Base-by-base conservation (phyloP, 2,329 filamentous ascomycete genomes). In the Aspergillus tamarii region DNA sequence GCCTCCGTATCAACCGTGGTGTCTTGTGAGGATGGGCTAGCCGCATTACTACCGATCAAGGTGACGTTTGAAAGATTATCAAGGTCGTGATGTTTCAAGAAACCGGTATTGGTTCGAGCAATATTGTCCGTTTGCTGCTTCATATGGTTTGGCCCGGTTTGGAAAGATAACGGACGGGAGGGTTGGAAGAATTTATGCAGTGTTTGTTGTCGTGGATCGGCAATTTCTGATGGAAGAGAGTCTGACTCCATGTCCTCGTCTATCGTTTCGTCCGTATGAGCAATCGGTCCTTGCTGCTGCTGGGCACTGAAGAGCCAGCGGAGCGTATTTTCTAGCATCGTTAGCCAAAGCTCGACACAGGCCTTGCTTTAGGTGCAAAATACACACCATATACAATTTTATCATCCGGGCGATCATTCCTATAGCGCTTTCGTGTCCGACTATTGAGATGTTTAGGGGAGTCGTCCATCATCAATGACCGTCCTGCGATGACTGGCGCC, bases 361-460 rank as follows among this genome's bases (percentile, higher is more conserved):
- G 14, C 11, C 32, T 56, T n/a, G 16, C 36, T 34, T 8, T 26
- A 46, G 10, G 30, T 21, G n/a, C 23, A 48, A 14, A 14, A 32
- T 23, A 59, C 79, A 68, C 76, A 88, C 86, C 82, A 72, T 87
- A 84, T 61, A 89, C 81, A 19, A 79, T 74, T 60, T 82, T 77
- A 60, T 87, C 85, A 60, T 86, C 82, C 0, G 87, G 87, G 52
- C 87, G 80, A 69, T 85, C 83, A 72, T 88, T 83, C 63, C 86
- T 81, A 67, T 85, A 82, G 39, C 87, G 77, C 74, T 89, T 89
- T 64, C 84, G 80, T 61, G 87, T 89, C 21, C 87, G 83, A 65
- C 82, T 83, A 68, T 84, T 81, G 52, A 87, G 80, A 68, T 87
- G 76, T 70, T 72, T 75, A 21, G 76, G 73, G 21, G 69, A 70